phyloP scores from a whole-genome alignment of 139 green algal species.

The Volvox reticuliferus region DNA sequence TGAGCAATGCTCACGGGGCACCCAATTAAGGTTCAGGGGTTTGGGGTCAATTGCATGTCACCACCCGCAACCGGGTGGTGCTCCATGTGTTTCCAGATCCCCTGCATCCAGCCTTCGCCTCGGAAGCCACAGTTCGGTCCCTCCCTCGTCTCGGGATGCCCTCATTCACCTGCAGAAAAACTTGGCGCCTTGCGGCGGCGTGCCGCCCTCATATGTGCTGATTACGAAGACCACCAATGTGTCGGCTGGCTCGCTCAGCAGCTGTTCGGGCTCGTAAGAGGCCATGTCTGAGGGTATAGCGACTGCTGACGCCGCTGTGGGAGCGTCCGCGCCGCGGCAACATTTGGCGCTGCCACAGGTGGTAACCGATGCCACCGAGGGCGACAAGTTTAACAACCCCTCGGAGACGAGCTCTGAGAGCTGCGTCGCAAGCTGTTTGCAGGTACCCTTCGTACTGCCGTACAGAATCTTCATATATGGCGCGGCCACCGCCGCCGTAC shows the following conservation, averaged over 20 bases:
- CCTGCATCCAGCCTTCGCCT: too few species aligned
- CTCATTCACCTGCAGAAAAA: constrained; percentile 65
- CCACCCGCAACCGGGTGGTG: too few species aligned
- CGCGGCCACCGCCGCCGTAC: background rate
- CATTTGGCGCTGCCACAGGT: background rate
- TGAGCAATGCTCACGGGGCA: too few species aligned
- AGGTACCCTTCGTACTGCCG: constrained; percentile 27
- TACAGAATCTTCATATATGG: constrained; percentile 7
- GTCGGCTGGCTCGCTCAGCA: constrained; percentile 26
- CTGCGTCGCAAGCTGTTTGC: background rate
- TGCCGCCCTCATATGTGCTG: constrained; percentile 70
- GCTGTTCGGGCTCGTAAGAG: constrained; percentile 50
- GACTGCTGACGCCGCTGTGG: background rate
- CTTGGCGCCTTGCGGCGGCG: constrained; percentile 55
- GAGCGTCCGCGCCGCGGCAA: background rate
- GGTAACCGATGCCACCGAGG: background rate
- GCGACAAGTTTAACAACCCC: background rate
- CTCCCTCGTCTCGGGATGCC: too few species aligned
- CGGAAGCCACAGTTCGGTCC: too few species aligned
- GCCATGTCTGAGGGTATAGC: constrained; percentile 2
- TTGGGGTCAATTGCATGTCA: too few species aligned
- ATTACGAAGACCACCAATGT: constrained; percentile 64
- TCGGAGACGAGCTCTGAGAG: background rate
- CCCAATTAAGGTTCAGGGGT: too few species aligned
- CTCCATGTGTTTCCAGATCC: too few species aligned